These are phyloP conservation scores for Atalantia buxifolia DNA, from an alignment of 345 rosid genomes.

Conservation along the genomic window DNA sequence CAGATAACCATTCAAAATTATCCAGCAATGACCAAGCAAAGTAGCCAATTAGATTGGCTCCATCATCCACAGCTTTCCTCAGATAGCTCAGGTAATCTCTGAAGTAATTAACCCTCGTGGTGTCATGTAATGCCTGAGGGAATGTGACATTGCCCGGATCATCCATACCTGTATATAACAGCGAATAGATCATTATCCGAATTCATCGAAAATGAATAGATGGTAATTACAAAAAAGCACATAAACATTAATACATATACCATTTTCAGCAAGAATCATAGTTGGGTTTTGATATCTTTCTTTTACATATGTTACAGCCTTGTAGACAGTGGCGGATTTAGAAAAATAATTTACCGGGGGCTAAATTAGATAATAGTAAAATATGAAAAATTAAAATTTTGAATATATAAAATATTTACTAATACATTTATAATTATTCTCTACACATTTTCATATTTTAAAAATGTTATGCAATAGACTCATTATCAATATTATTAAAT, in stretches of 20 bases:
- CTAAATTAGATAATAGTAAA: too few species aligned
- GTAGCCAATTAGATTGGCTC: slow-evolving; percentile 59
- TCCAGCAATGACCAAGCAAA: slow-evolving; percentile 70
- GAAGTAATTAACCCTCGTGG: slow-evolving; percentile 40
- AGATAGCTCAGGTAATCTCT: slow-evolving; percentile 38
- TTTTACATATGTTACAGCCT: slow-evolving; percentile 44
- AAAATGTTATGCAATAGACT: too few species aligned
- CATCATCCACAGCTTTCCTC: slow-evolving; percentile 47
- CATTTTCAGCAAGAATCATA: slow-evolving; percentile 50
- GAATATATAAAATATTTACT: too few species aligned
- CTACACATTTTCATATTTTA: too few species aligned
- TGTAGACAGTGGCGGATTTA: too few species aligned
- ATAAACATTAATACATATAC: slow-evolving; percentile 12
- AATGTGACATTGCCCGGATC: slow-evolving; percentile 43
- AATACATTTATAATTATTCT: too few species aligned
- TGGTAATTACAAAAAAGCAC: neutral
- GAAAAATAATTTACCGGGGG: too few species aligned
- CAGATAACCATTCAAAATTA: slow-evolving; percentile 61
- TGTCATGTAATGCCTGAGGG: slow-evolving; percentile 38
- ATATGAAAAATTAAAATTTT: too few species aligned
- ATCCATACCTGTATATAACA: slow-evolving; percentile 47
- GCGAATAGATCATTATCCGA: too few species aligned
- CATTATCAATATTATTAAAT: too few species aligned
- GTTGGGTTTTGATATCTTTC: slow-evolving; percentile 46
- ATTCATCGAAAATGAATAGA: neutral